Conservation (phyloP, 164 flowering plant genomes). For the Aristolochia fimbriata region DNA sequence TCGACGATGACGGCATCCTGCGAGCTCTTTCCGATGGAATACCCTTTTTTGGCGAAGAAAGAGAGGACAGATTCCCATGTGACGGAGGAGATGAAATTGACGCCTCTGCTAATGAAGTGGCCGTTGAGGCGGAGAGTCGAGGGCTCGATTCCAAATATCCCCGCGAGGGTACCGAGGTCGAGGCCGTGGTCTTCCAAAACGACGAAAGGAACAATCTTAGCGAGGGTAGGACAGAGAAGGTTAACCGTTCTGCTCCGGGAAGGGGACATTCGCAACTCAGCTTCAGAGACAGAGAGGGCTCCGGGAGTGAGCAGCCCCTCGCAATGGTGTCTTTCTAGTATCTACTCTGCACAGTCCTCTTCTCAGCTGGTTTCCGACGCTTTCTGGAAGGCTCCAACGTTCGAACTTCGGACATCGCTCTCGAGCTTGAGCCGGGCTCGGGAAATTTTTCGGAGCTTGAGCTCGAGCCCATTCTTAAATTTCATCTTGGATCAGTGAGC, state of each 20-base stretch:
- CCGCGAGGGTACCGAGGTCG: slow-evolving; percentile 58
- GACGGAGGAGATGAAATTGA: slow-evolving; percentile 50
- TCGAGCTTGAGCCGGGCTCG: no score
- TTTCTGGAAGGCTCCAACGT: no score
- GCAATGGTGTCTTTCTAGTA: no score
- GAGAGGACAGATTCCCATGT: slow-evolving; percentile 71
- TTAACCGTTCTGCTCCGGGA: slow-evolving; percentile 30
- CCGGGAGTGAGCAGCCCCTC: no score
- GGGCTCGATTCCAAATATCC: slow-evolving; percentile 56
- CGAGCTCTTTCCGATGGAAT: slow-evolving; percentile 41
- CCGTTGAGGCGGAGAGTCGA: slow-evolving; percentile 58
- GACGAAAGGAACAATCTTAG: slow-evolving; percentile 24
- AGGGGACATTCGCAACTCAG: no score
- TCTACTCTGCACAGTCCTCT: no score
- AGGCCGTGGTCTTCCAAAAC: slow-evolving; percentile 40
- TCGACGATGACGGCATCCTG: slow-evolving; percentile 33
- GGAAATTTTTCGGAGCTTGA: no score
- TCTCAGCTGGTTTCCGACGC: no score
- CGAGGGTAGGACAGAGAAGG: slow-evolving; percentile 45
- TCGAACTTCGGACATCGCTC: no score
- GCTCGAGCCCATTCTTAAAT: no score
- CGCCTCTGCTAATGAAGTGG: slow-evolving; percentile 55
- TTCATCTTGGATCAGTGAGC: no score
- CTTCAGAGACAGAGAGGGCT: no score
- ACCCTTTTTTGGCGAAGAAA: slow-evolving; percentile 51